Evolutionary conservation across 1,139 yeast species (phyloP), one percentile per base, ranked within the genome.

Genomic region (Hemisphaericaspora subhashii): DNA sequence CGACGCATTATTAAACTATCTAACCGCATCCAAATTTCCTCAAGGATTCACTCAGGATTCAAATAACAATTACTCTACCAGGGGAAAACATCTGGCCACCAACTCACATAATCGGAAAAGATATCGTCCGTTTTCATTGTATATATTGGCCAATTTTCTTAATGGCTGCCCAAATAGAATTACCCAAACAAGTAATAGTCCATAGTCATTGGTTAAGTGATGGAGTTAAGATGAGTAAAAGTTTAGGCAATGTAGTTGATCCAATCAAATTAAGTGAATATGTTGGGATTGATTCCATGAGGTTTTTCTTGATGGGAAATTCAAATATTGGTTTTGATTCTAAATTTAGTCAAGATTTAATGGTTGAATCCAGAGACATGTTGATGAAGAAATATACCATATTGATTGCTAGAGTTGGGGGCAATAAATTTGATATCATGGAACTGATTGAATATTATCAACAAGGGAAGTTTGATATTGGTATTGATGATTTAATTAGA

Each of bases 191-290:
- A 46, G 77, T 92, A 4, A 74, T 89, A 10, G 96, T 92, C 1
- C 99, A 92, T 62, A 83, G 95, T 3, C 98, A 92, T 59, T 92
- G 98, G 98, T 70, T 90, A 13, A 77, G 86, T 61, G 85, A 82
- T 33, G 98, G 98, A 0, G 68, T 80, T 38, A 92, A 92, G 57
- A 92, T 92, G 98, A 86, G 96, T 42, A 92, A 92, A 54, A 84
- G 95, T 41, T 64, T 83, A 42, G 97, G 98, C 0, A 92, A 92
- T 58, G 98, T 92, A n/a, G 95, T 92, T 8, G 97, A 94, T 54
- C 98, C 99, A 0, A 56, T 84, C 16, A 75, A 68, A 13, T 72
- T 84, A 18, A 67, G 79, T 15, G 68, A 76, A 1, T 59, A 69
- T 40, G 84, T 84, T 51, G 96, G 90, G 0, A 64, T 75, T 14